Percentiles rank a stretch among this genome's conserved stretches.
Conservation (phyloP, 257 asterid genomes). For the Ilex aquifolium region DNA sequence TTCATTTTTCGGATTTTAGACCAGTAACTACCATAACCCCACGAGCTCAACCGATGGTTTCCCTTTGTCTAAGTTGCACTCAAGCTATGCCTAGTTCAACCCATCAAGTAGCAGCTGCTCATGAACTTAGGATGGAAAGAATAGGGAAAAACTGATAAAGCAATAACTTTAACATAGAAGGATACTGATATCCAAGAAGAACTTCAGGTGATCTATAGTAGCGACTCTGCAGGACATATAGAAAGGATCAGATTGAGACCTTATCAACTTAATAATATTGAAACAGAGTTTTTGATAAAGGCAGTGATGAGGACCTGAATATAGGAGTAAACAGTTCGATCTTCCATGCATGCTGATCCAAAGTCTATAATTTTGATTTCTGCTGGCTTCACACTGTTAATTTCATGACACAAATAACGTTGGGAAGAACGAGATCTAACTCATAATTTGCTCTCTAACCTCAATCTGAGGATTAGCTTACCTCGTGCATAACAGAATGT, state of each 20-base stretch:
- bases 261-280: slow-evolving; percentile 16
- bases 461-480: slow-evolving; percentile 33
- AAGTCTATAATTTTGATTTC: slow-evolving; percentile 95
- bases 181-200: slow-evolving; percentile 99
- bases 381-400: slow-evolving; percentile 86
- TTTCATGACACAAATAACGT: slow-evolving; percentile 22
- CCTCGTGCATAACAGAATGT: slow-evolving; percentile 93
- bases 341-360: slow-evolving; percentile 98
- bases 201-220: slow-evolving; percentile 99
- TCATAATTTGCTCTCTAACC: slow-evolving; percentile 15
- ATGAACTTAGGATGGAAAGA: too few species aligned
- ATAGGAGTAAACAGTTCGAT: slow-evolving; percentile 91
- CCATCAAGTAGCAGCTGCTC: too few species aligned
- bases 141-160: too few species aligned
- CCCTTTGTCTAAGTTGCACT: too few species aligned
- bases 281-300: slow-evolving; percentile 12
- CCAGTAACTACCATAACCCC: too few species aligned
- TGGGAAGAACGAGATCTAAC: slow-evolving; percentile 17
- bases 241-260: slow-evolving; percentile 13
- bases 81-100: too few species aligned
- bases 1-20: too few species aligned
- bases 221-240: slow-evolving; percentile 72
- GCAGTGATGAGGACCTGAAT: slow-evolving; percentile 59
- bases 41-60: too few species aligned
- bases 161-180: slow-evolving; percentile 20